A percentile compares a stretch with the other conserved stretches of the same genome.
phyloP scores from a whole-genome alignment of 1,284 basidiomycete species.

The Amylostereum chailletii region DNA sequence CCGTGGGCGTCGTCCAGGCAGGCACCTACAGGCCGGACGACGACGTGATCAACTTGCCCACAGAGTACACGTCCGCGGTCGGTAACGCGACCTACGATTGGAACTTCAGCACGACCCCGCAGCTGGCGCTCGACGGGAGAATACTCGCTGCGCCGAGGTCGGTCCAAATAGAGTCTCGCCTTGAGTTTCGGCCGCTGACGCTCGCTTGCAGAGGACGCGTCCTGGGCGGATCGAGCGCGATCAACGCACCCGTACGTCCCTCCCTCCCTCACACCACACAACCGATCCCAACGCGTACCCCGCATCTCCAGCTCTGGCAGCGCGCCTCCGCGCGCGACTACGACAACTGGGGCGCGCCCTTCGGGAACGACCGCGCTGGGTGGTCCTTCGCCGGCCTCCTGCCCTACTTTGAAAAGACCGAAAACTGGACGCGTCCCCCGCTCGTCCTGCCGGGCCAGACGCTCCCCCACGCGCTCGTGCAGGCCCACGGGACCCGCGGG shows the following conservation, averaged over 20 bases:
- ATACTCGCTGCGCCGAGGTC: not conserved
- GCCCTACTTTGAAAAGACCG: conserved; percentile 13
- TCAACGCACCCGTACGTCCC: conserved; percentile 6
- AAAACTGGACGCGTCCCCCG: conserved; percentile 2
- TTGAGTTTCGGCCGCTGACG: not conserved
- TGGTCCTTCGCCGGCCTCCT: conserved; percentile 13
- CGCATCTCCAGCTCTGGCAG: not conserved
- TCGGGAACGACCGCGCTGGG: conserved; percentile 5
- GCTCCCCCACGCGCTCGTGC: not conserved
- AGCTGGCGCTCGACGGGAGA: conserved; percentile 6
- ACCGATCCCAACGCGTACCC: no score
- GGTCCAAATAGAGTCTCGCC: not conserved
- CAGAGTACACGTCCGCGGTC: conserved; percentile 6
- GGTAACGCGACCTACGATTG: conserved; percentile 20
- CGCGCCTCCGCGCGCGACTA: not conserved
- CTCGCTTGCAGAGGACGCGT: conserved; percentile 10
- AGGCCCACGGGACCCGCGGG: not conserved
- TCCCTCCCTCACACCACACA: no score
- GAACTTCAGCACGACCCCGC: conserved; percentile 17
- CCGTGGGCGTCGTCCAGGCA: conserved; percentile 13
- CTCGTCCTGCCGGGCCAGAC: not conserved
- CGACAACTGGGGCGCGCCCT: not conserved
- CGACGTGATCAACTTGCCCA: conserved; percentile 13
- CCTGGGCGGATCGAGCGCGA: conserved; percentile 15
- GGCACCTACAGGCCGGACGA: conserved; percentile 19